Percentiles rank a stretch among this genome's conserved stretches.
Evolutionary conservation across 2,329 filamentous ascomycete species (phyloP).

Genomic region (Colletotrichum australisinense): DNA sequence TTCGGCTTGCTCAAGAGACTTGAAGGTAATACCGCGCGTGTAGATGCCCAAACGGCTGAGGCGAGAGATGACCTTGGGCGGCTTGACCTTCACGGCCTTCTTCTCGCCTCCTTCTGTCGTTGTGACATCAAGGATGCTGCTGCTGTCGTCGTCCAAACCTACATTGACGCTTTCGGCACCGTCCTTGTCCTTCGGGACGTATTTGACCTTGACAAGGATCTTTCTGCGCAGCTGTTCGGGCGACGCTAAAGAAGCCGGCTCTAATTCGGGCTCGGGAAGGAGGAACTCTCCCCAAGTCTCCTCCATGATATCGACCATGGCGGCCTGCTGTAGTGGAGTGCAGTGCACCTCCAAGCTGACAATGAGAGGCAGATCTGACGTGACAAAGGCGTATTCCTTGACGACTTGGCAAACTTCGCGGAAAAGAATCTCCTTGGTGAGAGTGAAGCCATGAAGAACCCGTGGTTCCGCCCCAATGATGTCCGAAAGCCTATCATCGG

Average conservation of each 20-base stretch:
- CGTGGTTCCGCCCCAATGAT: constrained; percentile 69
- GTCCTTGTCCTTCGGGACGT: constrained; percentile 58
- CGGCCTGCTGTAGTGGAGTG: constrained; percentile 80
- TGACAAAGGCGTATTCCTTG: constrained; percentile 79
- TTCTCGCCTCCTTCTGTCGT: constrained; percentile 54
- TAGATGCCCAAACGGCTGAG: constrained; percentile 85
- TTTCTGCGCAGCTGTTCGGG: constrained; percentile 79
- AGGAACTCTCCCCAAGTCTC: constrained; percentile 82
- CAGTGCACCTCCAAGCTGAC: constrained; percentile 95
- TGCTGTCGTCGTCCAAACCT: constrained; percentile 48
- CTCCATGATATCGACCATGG: constrained; percentile 93
- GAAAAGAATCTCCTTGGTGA: constrained; percentile 90
- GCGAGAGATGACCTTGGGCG: constrained; percentile 75
- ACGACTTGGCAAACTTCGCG: constrained; percentile 87
- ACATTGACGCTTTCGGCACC: constrained; percentile 46
- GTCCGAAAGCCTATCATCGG: constrained; percentile 43
- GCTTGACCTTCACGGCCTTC: constrained; percentile 51
- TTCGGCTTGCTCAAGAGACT: constrained; percentile 78
- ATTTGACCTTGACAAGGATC: constrained; percentile 88
- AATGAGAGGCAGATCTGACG: constrained; percentile 83
- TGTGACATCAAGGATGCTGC: neutral
- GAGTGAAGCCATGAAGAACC: constrained; percentile 88
- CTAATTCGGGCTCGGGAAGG: constrained; percentile 64
- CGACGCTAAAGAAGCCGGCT: constrained; percentile 68
- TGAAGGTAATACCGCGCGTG: constrained; percentile 85